Evolutionary conservation across 345 rosid species (phyloP).

Genomic region (Lepidium sativum): DNA sequence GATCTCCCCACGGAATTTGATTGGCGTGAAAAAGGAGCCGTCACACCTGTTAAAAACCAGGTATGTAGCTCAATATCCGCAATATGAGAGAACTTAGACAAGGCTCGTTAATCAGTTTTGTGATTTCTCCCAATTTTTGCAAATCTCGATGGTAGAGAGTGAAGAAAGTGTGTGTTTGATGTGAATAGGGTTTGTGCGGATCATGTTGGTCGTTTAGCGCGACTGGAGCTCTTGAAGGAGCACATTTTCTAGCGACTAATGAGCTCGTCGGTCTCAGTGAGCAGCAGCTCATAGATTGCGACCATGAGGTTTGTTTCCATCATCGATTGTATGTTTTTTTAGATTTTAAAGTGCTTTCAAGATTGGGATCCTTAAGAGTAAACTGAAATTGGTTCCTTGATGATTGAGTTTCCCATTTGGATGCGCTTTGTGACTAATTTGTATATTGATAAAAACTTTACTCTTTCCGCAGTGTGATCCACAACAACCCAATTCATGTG

Average conservation of each 20-base stretch:
- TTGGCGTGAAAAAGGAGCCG: slow-evolving; percentile 95
- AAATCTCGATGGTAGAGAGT: neutral
- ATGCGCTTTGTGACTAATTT: slow-evolving; percentile 8
- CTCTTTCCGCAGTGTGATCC: slow-evolving; percentile 81
- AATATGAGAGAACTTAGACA: too few relatives aligned
- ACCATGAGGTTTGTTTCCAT: slow-evolving; percentile 78
- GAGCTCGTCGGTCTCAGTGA: slow-evolving; percentile 92
- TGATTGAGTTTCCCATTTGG: neutral
- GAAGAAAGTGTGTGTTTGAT: slow-evolving; percentile 1
- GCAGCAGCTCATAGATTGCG: slow-evolving; percentile 98
- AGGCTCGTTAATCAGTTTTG: too few relatives aligned
- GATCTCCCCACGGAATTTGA: slow-evolving; percentile 78
- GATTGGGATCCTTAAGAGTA: neutral
- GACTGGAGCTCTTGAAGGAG: slow-evolving; percentile 92
- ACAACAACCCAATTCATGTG: slow-evolving; percentile 58
- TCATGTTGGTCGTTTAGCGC: slow-evolving; percentile 98
- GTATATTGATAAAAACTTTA: neutral
- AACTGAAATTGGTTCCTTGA: too few relatives aligned
- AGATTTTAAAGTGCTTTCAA: neutral
- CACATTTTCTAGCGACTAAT: slow-evolving; percentile 76
- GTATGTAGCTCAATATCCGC: slow-evolving; percentile 19
- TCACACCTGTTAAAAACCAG: slow-evolving; percentile 80
- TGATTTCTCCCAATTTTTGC: neutral
- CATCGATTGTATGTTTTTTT: neutral
- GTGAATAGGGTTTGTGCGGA: slow-evolving; percentile 68